phyloP scores from a whole-genome alignment of 2,329 filamentous ascomycete genomes.

The Amphichorda felina region DNA sequence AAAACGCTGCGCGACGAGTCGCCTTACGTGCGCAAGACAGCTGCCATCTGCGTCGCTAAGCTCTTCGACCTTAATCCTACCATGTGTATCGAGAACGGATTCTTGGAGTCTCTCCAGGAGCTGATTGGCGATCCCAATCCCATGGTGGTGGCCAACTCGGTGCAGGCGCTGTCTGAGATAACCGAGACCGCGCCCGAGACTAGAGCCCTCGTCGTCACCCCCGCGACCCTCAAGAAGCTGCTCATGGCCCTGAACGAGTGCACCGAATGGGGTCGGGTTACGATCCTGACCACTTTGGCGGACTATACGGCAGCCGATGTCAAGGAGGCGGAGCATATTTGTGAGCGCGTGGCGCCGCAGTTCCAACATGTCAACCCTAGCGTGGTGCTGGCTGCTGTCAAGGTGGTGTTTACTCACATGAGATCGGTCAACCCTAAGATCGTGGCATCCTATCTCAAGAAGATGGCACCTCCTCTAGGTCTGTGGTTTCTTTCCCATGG shows the following conservation, averaged over 20 bases:
- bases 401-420: constrained; percentile 97
- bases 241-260: constrained; percentile 95
- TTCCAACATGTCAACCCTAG: constrained; percentile 98
- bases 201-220: constrained; percentile 70
- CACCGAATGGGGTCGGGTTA: constrained; percentile 96
- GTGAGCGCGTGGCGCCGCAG: constrained; percentile 88
- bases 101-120: constrained; percentile 86
- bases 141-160: constrained; percentile 97
- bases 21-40: constrained; percentile 95
- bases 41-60: constrained; percentile 95
- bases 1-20: constrained; percentile 97
- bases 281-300: constrained; percentile 79
- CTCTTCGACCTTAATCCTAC: constrained; percentile 87
- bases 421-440: constrained; percentile 66
- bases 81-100: constrained; percentile 94
- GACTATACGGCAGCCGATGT: constrained; percentile 79
- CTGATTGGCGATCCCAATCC: constrained; percentile 95
- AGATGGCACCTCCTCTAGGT: constrained; percentile 96
- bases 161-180: constrained; percentile 88
- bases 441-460: constrained; percentile 81
- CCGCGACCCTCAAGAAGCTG: constrained; percentile 82
- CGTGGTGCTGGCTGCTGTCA: constrained; percentile 93
- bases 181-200: constrained; percentile 84
- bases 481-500: constrained; percentile 15
- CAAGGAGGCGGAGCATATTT: constrained; percentile 97